Base-by-base conservation (phyloP, 768 basidiomycete genomes). In the Agrocybe praecox region DNA sequence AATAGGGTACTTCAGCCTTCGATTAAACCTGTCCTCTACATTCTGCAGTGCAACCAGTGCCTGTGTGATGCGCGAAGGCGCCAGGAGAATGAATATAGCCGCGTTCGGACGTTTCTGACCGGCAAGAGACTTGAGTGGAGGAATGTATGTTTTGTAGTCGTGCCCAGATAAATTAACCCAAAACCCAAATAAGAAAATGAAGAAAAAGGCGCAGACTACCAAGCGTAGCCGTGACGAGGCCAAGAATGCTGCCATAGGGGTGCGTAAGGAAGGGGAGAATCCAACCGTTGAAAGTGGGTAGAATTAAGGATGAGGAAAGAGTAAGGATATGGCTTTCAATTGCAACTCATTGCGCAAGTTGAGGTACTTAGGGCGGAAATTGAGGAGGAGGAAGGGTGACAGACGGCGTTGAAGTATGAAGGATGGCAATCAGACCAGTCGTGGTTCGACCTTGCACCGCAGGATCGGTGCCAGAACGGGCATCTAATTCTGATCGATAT, bases 1-100 rank as follows among this genome's bases (percentile, higher is more conserved):
- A 34, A 68, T 68, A 24, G 68, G 69, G 42, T 71, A 71, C 56
- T 69, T 65, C 0, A 71, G 59, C n/a, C 68, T 57, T 8, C 67
- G 62, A 46, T 71, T 71, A 47, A 71, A 71, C 10, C 68, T 66
- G 24, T 67, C 66, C 42, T 71, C 69, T 32, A 69, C 66, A 50
- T 71, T 71, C 33, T 59, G 57, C 14, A 69, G 65, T 5, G 70
- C 69, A 33, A 67, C 48, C 8, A 60, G 61, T 17, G 69, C 68
- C 60, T 71, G 65, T 36, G 64, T 62, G 6, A 71, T 58, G 11
- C 69, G 62, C 6, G 58, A 59, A 8, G 69, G 68, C 1, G 65
- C 57, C 17, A 71, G 43, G 3, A 71, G 61, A 55, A 71, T 71
- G 51, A 68, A 64, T 34, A 71, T 71, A 4, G 64, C 69, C 1